These are phyloP conservation scores for Xylariaceae sp. DNA, from an alignment of 2,329 filamentous ascomycete species.

Conservation along the genomic window DNA sequence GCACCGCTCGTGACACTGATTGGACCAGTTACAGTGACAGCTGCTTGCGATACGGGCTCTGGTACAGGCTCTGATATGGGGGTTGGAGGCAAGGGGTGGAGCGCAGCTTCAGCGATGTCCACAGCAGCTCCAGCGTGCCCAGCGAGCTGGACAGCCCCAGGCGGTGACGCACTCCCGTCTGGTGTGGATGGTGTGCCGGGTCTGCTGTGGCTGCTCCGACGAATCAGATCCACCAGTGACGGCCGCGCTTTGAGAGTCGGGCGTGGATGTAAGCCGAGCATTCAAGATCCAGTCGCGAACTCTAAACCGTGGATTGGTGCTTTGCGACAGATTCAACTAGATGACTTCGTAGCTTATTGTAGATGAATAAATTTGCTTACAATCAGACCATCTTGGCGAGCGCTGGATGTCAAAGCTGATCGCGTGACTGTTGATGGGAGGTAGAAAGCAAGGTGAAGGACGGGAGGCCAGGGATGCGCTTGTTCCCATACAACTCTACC, in stretches of 20 bases:
- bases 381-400: too few relatives aligned
- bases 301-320: too few relatives aligned
- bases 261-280: constrained; percentile 49
- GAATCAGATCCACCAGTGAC: constrained; percentile 50
- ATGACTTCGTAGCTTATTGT: too few relatives aligned
- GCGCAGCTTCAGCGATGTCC: constrained; percentile 20
- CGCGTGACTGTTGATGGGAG: too few relatives aligned
- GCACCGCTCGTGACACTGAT: constrained; percentile 18
- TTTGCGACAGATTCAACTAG: too few relatives aligned
- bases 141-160: constrained; percentile 11
- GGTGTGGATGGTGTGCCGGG: constrained; percentile 13
- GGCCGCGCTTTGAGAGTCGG: constrained; percentile 49
- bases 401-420: too few relatives aligned
- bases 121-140: constrained; percentile 3
- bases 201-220: constrained; percentile 23
- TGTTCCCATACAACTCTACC: too few relatives aligned
- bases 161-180: constrained; percentile 10
- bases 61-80: constrained; percentile 24
- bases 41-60: constrained; percentile 16
- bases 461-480: too few relatives aligned
- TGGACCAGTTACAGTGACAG: constrained; percentile 17
- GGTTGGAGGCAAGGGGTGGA: constrained; percentile 28
- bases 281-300: constrained; percentile 29
- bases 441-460: too few relatives aligned
- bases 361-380: too few relatives aligned